Evolutionary conservation across 345 rosid genomes (phyloP).

Genomic region (Salix brachista): DNA sequence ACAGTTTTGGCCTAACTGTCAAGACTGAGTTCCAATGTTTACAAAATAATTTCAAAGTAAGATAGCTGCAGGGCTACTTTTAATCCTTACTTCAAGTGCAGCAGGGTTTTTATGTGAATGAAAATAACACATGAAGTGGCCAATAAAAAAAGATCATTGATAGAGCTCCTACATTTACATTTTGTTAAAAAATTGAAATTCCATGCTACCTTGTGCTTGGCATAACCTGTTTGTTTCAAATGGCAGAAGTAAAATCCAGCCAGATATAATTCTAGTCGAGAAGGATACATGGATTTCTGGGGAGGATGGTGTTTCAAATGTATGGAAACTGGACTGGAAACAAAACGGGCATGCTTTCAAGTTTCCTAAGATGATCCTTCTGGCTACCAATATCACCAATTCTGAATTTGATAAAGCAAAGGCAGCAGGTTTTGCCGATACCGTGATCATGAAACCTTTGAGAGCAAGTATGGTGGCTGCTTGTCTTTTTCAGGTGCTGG

Average conservation of each 20-base stretch:
- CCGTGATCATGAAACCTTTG: slow-evolving; percentile 85
- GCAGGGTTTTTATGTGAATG: neutral
- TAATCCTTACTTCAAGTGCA: neutral
- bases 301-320: slow-evolving; percentile 41
- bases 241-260: slow-evolving; percentile 42
- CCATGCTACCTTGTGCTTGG: neutral
- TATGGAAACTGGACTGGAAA: slow-evolving; percentile 36
- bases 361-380: slow-evolving; percentile 63
- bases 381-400: slow-evolving; percentile 68
- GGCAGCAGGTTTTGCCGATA: slow-evolving; percentile 83
- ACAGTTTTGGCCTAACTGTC: neutral
- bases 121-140: neutral
- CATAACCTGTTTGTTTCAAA: slow-evolving; percentile 2
- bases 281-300: slow-evolving; percentile 76
- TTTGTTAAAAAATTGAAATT: neutral
- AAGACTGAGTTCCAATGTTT: neutral
- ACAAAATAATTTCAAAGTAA: neutral
- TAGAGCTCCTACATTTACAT: neutral
- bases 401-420: slow-evolving; percentile 66
- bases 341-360: slow-evolving; percentile 46
- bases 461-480: slow-evolving; percentile 97
- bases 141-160: neutral
- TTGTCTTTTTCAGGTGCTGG: slow-evolving; percentile 80
- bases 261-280: slow-evolving; percentile 77
- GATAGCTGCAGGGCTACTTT: neutral